phyloP scores from a whole-genome alignment of 345 rosid species.

The Isatis tinctoria region DNA sequence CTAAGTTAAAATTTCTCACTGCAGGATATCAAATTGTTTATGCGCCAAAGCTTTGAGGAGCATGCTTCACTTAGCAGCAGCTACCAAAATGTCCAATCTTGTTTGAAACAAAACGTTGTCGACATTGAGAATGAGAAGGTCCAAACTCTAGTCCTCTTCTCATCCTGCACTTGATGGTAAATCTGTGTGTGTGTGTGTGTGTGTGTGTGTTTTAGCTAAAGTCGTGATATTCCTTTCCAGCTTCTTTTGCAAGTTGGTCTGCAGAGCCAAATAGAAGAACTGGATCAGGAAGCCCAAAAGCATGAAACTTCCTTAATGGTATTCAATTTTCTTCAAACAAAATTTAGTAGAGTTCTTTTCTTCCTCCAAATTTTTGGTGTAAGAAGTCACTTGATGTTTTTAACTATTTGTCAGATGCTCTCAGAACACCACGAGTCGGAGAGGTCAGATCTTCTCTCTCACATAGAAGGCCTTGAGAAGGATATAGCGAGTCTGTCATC shows the following conservation, averaged over 20 bases:
- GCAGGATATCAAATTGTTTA: slow-evolving; percentile 62
- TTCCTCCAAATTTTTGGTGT: background rate
- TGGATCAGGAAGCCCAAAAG: slow-evolving; percentile 42
- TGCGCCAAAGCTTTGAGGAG: slow-evolving; percentile 42
- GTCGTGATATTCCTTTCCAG: slow-evolving; percentile 39
- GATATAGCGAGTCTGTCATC: slow-evolving; percentile 61
- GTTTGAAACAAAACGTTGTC: slow-evolving; percentile 44
- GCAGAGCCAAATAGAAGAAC: slow-evolving; percentile 47
- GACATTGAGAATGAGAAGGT: slow-evolving; percentile 73
- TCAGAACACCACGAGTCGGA: slow-evolving; percentile 51
- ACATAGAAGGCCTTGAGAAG: slow-evolving; percentile 65
- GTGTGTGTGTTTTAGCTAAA: background rate
- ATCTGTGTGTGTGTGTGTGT: background rate
- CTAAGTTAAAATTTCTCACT: slow-evolving; percentile 6
- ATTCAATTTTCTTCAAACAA: slow-evolving; percentile 11
- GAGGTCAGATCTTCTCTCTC: slow-evolving; percentile 48
- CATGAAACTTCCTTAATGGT: slow-evolving; percentile 48
- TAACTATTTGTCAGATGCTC: slow-evolving; percentile 44
- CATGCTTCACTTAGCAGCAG: slow-evolving; percentile 41
- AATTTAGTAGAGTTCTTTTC: background rate
- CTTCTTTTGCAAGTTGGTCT: slow-evolving; percentile 44
- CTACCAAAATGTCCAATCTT: slow-evolving; percentile 37
- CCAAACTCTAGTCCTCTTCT: background rate
- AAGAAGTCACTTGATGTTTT: slow-evolving; percentile 8
- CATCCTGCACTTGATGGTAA: background rate